Evolutionary conservation across 495 filamentous ascomycete species (phyloP), one percentile per base, ranked within the genome.

Genomic region (Trichoderma asperelloides): DNA sequence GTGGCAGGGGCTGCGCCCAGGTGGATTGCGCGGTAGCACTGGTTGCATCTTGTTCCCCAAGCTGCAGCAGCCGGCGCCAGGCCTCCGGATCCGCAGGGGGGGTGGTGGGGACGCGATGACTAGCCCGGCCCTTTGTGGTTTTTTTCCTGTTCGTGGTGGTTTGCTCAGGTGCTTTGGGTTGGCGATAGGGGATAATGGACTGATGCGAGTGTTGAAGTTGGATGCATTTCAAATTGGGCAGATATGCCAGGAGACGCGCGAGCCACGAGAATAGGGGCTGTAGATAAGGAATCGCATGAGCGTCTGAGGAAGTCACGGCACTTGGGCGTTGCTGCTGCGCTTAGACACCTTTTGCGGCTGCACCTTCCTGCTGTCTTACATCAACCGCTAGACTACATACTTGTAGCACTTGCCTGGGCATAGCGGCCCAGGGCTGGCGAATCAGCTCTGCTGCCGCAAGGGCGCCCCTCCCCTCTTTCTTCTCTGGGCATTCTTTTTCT

Each of bases 61-160:
- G 55, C 55, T 60, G 55, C 55, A 60, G 27, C 28, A 60, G 55
- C 55, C 55, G 55, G 55, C 55, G 55, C 55, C 55, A 60, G 55
- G 27, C 23, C 27, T 60, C 25, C 55, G 55, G 55, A 60, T 30
- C 55, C 55, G 55, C 55, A 27, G 13, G 55, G 55, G 49, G n/a
- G 47, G 47, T 21, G 33, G n/a, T 47, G 43, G 55, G 28, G 55
- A 60, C 55, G 16, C 11, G 25, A 60, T 30, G 25, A 33, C 55
- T 60, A 60, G 55, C 55, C 55, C 30, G 55, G 11, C 25, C 7
- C 23, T n/a, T n/a, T 15, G 23, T 60, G 55, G 12, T 30, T 60
- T 28, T 27, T 18, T 33, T 18, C 21, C 8, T 60, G 23, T 60
- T 60, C 16, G 2, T 60, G 55, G 23, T 12, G 23, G 25, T 60